Base-by-base conservation (phyloP, 768 basidiomycete genomes). In the Tricholoma saponaceum region DNA sequence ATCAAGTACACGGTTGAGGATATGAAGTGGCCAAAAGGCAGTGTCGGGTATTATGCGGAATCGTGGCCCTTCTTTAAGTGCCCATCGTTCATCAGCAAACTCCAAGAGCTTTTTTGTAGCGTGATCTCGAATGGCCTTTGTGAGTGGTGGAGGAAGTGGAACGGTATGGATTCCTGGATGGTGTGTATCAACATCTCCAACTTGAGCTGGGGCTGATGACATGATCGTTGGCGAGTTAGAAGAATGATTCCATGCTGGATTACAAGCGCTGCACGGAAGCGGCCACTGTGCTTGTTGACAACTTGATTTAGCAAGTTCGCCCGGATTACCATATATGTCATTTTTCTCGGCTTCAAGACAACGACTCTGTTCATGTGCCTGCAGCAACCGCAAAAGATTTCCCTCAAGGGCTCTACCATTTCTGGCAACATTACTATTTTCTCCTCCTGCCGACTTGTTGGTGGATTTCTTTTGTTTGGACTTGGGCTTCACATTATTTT, bases 271-370 rank as follows among this genome's bases (percentile, higher is more conserved):
- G 52, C 52, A 58, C 14, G 52, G 52, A 35, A 58, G 52, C 2
- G 22, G 41, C 10, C 35, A n/a, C 46, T 32, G 35, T 7, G 52
- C 52, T 22, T 25, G 51, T 46, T 53, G 32, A 50, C 57, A 54
- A 41, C 14, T n/a, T 47, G 16, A 0, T 4, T 25, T 22, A 12
- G 43, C 28, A 25, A n/a, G 26, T 22, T 46, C 26, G 2, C 52
- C 57, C 5, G 32, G 51, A 32, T 58, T 58, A 12, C 57, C 57
- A 37, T 39, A 41, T 32, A 54, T 14, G 6, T 20, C 23, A 33
- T 58, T 58, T 25, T 33, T 37, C 33, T 52, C n/a, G 3, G 16
- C 57, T 16, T 33, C 43, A 52, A 58, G 26, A 33, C 57, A 58
- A 26, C 9, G 20, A 25, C 57, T 49, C 30, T 54, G 41, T 22